These are phyloP conservation scores for Penicillium daleae DNA, from an alignment of 495 filamentous ascomycete species.

Conservation along the genomic window DNA sequence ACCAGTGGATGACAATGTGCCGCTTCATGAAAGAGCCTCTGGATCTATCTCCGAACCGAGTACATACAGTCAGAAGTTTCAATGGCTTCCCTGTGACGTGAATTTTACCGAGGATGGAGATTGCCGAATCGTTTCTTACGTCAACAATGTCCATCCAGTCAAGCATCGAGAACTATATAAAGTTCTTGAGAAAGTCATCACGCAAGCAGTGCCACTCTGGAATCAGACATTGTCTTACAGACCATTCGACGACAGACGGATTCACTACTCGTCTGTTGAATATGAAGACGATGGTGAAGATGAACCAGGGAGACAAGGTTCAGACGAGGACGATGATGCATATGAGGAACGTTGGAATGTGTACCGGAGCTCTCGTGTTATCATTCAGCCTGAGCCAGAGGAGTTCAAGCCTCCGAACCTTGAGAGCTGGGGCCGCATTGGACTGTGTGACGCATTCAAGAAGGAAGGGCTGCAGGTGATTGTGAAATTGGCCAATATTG, in stretches of 20 bases:
- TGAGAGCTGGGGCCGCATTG: slow-evolving; percentile 10
- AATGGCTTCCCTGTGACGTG: slow-evolving; percentile 65
- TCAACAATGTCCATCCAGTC: slow-evolving; percentile 65
- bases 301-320: neutral
- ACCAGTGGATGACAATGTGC: neutral
- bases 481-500: slow-evolving; percentile 65
- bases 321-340: slow-evolving; percentile 4
- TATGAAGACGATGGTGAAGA: slow-evolving; percentile 16
- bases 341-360: neutral
- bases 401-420: slow-evolving; percentile 28
- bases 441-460: slow-evolving; percentile 33
- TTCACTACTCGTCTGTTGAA: neutral
- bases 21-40: neutral
- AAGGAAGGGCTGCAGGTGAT: slow-evolving; percentile 60
- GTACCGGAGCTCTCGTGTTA: slow-evolving; percentile 3
- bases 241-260: neutral
- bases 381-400: slow-evolving; percentile 43
- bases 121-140: slow-evolving; percentile 48
- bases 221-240: slow-evolving; percentile 31
- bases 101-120: slow-evolving; percentile 35
- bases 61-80: slow-evolving; percentile 40
- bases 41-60: neutral
- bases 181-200: slow-evolving; percentile 54
- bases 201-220: slow-evolving; percentile 58
- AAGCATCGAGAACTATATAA: slow-evolving; percentile 52